A percentile compares a stretch with the other conserved stretches of the same genome.
Conservation (phyloP, 169 alveolate genomes). For the Babesia divergens region DNA sequence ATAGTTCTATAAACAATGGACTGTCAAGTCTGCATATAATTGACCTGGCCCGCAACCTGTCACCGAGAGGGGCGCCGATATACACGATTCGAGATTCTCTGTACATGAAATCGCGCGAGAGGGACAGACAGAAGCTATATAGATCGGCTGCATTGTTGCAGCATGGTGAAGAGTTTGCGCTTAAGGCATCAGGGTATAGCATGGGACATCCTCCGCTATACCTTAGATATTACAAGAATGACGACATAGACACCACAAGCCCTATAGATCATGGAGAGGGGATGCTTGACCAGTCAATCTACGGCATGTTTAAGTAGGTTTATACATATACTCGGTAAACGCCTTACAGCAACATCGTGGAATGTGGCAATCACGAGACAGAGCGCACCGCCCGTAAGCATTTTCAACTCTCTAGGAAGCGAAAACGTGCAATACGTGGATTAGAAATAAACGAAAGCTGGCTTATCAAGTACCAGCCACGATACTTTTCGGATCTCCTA, state of each 20-base stretch:
- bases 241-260: not conserved
- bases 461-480: constrained; percentile 68
- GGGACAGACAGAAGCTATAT: constrained; percentile 33
- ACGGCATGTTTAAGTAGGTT: constrained; percentile 47
- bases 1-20: constrained; percentile 19
- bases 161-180: constrained; percentile 52
- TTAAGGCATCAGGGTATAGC: constrained; percentile 32
- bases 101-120: constrained; percentile 8
- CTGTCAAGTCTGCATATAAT: constrained; percentile 30
- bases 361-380: not conserved
- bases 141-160: constrained; percentile 35
- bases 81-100: constrained; percentile 14
- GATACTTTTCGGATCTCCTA: constrained; percentile 71
- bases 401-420: not conserved
- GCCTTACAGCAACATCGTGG: constrained; percentile 37
- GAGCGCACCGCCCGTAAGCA: not conserved
- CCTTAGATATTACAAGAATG: constrained; percentile 19
- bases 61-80: constrained; percentile 33
- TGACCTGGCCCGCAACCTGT: constrained; percentile 40
- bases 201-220: constrained; percentile 50
- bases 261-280: not conserved
- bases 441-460: constrained; percentile 26
- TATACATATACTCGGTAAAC: not conserved
- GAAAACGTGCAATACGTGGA: not conserved
- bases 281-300: constrained; percentile 44